A percentile compares a stretch with the other conserved stretches of the same genome.
These are phyloP conservation scores for Arabidopsis arenosa DNA, from an alignment of 345 rosid species.

Conservation along the genomic window DNA sequence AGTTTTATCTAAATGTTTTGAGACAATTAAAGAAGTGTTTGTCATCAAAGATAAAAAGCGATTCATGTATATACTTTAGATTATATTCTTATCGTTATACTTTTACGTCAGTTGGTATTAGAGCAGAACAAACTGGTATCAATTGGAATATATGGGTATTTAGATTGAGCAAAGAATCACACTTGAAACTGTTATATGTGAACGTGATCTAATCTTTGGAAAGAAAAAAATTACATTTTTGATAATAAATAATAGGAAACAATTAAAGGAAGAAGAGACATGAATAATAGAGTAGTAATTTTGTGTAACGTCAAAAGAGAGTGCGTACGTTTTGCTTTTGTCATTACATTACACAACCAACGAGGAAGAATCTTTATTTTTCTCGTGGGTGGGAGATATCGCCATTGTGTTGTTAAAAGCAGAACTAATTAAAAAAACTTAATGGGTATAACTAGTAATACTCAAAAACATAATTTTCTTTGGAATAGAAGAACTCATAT, in stretches of 20 bases:
- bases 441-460: neutral
- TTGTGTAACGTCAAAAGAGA: conserved; percentile 36
- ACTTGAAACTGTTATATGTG: neutral
- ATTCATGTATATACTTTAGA: neutral
- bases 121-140: no score
- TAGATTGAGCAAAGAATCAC: no score
- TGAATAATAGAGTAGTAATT: conserved; percentile 18
- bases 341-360: conserved; percentile 39
- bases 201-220: neutral
- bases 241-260: neutral
- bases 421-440: neutral
- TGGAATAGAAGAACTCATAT: neutral
- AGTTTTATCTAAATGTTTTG: no score
- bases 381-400: conserved; percentile 29
- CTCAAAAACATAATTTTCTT: neutral
- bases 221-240: neutral
- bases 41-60: neutral
- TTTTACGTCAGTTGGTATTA: no score
- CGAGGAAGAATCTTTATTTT: conserved; percentile 37
- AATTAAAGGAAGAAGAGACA: conserved; percentile 15
- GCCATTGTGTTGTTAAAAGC: conserved; percentile 6
- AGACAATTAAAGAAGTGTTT: no score
- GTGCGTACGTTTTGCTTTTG: conserved; percentile 40
- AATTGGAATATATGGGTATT: no score
- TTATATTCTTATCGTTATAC: no score